Base-by-base conservation (phyloP, 352 stramenopile species). In the Phytopythium helicoides region DNA sequence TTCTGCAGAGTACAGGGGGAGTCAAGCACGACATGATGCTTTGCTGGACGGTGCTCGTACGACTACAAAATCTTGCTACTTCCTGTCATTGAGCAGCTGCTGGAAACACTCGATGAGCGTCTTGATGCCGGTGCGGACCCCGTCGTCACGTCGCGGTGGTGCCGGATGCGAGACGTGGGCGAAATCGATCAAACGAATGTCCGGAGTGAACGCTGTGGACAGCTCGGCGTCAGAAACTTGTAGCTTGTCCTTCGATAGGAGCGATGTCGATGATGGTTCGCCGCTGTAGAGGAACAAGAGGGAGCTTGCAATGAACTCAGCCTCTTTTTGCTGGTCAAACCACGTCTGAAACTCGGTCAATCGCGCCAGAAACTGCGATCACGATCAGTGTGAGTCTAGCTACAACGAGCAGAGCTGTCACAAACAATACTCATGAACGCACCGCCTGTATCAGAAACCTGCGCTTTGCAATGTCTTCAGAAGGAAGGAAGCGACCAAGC, bases 211-310 rank as follows among this genome's bases (percentile, higher is more conserved):
- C 16, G 40, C 42, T 1, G 45, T 47, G 21, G 33, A 33, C 25
- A 31, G 11, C 15, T 40, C 23, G 10, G 54, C 51, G 12, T 50
- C 76, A 59, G 89, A 77, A 54, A 18, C 3, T 33, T 33, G 28
- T 33, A 33, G 28, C 28, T 33, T 33, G 28, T 33, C 28, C 28
- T 33, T 33, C 28, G 28, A 33, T 33, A 9, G 5, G 28, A 9
- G 28, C 28, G 28, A 33, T 33, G 28, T 9, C 28, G 28, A 33
- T 33, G 6, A 39, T n/a, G 45, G 46, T 12, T 83, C 58, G 38
- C 76, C 88, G 66, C 98, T 88, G 70, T 98, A 98, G 6, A 98
- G 72, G 39, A 98, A 95, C 42, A 99, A 66, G 53, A 99, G 79
- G 14, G 94, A 98, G 56, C 92, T 97, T 2, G 90, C 89, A 68